Conservation (phyloP, 208 protist species). For the Vickermania ingenoplastis region DNA sequence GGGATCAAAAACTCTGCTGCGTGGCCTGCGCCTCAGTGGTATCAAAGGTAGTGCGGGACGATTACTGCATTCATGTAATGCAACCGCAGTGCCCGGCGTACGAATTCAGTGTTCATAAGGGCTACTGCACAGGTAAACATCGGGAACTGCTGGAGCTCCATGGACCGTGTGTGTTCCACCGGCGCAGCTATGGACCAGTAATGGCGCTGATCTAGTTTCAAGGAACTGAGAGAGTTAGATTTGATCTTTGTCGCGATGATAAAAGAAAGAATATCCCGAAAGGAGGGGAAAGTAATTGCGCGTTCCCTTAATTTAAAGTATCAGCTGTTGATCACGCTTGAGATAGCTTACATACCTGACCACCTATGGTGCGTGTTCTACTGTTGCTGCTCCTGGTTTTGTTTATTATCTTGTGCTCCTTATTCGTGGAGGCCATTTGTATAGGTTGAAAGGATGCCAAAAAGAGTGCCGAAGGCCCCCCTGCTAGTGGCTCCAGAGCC, state of each 20-base stretch:
- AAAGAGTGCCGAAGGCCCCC: too few species aligned
- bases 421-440: too few species aligned
- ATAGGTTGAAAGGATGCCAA: too few species aligned
- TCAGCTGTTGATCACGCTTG: too few species aligned
- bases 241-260: too few species aligned
- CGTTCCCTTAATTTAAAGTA: too few species aligned
- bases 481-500: constrained; percentile 49
- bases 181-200: constrained; percentile 24
- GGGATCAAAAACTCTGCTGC: constrained; percentile 20
- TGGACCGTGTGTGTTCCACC: constrained; percentile 24
- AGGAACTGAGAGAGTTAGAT: background rate
- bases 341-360: too few species aligned
- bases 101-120: constrained; percentile 39
- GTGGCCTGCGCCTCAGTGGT: constrained; percentile 34
- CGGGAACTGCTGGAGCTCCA: constrained; percentile 6
- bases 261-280: too few species aligned
- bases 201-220: background rate
- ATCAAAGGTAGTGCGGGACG: constrained; percentile 35
- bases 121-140: constrained; percentile 34
- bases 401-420: too few species aligned
- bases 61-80: constrained; percentile 23
- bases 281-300: too few species aligned
- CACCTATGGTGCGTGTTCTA: too few species aligned
- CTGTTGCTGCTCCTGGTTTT: too few species aligned
- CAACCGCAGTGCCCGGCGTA: constrained; percentile 19